Conservation (phyloP, 2,329 filamentous ascomycete species). For the Diaporthe batatas region DNA sequence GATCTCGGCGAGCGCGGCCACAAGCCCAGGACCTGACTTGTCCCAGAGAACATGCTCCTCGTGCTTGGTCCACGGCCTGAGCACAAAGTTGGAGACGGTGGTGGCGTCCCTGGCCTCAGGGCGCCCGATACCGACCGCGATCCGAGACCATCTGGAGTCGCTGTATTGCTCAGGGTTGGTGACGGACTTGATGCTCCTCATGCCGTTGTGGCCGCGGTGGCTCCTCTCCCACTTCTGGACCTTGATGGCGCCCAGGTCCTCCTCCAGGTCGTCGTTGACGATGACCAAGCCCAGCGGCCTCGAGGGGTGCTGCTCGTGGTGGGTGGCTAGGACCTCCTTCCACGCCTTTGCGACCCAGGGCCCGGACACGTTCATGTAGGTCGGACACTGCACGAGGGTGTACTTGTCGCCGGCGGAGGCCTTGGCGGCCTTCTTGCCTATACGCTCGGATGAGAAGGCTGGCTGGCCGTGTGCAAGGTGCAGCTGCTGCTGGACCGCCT, state of each 20-base stretch:
- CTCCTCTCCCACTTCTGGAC: constrained; percentile 74
- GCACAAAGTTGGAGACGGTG: constrained; percentile 82
- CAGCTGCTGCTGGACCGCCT: constrained; percentile 67
- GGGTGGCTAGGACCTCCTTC: constrained; percentile 64
- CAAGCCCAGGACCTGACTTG: constrained; percentile 65
- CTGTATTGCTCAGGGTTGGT: constrained; percentile 60
- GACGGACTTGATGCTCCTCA: constrained; percentile 73
- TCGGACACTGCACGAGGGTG: constrained; percentile 80
- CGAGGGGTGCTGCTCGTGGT: constrained; percentile 18
- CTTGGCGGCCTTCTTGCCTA: constrained; percentile 65
- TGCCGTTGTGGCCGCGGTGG: constrained; percentile 79
- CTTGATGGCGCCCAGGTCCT: constrained; percentile 74
- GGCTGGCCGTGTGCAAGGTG: constrained; percentile 56
- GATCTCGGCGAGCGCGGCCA: constrained; percentile 62
- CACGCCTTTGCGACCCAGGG: constrained; percentile 76
- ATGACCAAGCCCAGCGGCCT: constrained; percentile 72
- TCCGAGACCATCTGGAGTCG: constrained; percentile 64
- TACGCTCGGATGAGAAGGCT: constrained; percentile 59
- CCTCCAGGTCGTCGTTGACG: constrained; percentile 90
- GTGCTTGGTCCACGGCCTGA: constrained; percentile 72
- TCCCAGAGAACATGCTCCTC: constrained; percentile 66
- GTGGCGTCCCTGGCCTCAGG: constrained; percentile 76
- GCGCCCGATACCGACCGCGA: constrained; percentile 90
- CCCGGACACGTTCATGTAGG: constrained; percentile 88
- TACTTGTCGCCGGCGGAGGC: constrained; percentile 65